Evolutionary conservation across 208 protist species (phyloP), one percentile per base, ranked within the genome.

Genomic region (Trypanosoma platydactyli): DNA sequence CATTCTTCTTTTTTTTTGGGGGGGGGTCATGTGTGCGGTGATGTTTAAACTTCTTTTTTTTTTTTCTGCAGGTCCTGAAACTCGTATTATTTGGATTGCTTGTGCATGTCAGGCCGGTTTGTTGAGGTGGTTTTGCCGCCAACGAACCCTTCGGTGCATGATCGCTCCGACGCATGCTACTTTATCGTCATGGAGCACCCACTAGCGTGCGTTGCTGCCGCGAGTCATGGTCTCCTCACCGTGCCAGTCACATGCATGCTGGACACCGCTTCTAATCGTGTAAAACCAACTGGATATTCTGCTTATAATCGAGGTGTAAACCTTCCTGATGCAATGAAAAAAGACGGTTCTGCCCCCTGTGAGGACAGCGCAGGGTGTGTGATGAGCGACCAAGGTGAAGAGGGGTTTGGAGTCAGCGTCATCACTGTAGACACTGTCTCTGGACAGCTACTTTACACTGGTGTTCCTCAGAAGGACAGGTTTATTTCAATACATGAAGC

Each of bases 381-480:
- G 41, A 42, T 45, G 41, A 22, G 22, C 3, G 11, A 30, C 16
- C 5, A 57, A 3, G 20, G 16, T 5, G 30, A 57, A 5, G 24
- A 25, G 16, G 24, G 11, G 16, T 13, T 11, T 42, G 52, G 16
- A 35, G 52, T 60, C 22, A 54, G 38, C 30, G 35, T 75, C 35
- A 76, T 76, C 53, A 71, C 71, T 18, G 52, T 76, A 20, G 71
- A 76, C 52, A 60, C 53, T 15, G 33, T 71, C 9, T 76, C 71
- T 20, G 71, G 71, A 9, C 71, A 76, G 24, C 56, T 69, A 1
- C 13, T 76, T 12, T 30, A 76, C 57, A 20, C 49, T 16, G 71
- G 71, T 7, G 53, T 71, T 41, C 63, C 71, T 16, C 30, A 64
- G 35, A 63, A 63, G 38, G 71, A 76, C 58, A 3, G 69, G 0